These are phyloP conservation scores for Alternaria infectoria DNA, from an alignment of 2,329 filamentous ascomycete genomes.

Conservation along the genomic window DNA sequence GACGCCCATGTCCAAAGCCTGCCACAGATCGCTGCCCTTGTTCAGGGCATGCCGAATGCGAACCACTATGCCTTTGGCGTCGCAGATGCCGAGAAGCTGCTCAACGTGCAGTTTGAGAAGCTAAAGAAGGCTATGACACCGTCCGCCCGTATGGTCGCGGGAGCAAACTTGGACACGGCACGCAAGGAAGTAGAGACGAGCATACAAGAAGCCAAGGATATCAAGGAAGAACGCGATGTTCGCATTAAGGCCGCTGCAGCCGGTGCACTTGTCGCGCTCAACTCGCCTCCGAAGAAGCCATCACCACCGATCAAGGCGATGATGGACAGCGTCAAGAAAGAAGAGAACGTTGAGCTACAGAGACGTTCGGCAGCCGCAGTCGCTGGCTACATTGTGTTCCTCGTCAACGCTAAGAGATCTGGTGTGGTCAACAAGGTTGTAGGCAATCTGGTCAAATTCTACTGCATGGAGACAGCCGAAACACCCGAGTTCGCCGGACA, in stretches of 20 bases:
- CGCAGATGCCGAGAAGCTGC: slow-evolving; percentile 83
- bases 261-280: slow-evolving; percentile 86
- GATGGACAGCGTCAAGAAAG: slow-evolving; percentile 97
- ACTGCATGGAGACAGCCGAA: slow-evolving; percentile 95
- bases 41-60: slow-evolving; percentile 90
- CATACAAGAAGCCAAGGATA: slow-evolving; percentile 77
- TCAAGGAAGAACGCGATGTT: slow-evolving; percentile 83
- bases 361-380: slow-evolving; percentile 85
- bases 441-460: slow-evolving; percentile 94
- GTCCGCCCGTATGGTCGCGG: slow-evolving; percentile 83
- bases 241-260: slow-evolving; percentile 87
- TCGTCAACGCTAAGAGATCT: slow-evolving; percentile 78
- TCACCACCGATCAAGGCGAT: slow-evolving; percentile 91
- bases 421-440: slow-evolving; percentile 96
- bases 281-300: slow-evolving; percentile 88
- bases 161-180: slow-evolving; percentile 79
- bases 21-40: slow-evolving; percentile 83
- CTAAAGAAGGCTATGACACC: slow-evolving; percentile 89
- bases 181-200: slow-evolving; percentile 71
- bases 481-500: slow-evolving; percentile 94
- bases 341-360: slow-evolving; percentile 90
- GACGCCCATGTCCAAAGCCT: slow-evolving; percentile 68
- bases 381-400: slow-evolving; percentile 82
- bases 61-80: slow-evolving; percentile 93
- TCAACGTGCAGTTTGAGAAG: slow-evolving; percentile 83